Conservation (phyloP, 176 grass and related monocot genomes). For the Oryza longistaminata region DNA sequence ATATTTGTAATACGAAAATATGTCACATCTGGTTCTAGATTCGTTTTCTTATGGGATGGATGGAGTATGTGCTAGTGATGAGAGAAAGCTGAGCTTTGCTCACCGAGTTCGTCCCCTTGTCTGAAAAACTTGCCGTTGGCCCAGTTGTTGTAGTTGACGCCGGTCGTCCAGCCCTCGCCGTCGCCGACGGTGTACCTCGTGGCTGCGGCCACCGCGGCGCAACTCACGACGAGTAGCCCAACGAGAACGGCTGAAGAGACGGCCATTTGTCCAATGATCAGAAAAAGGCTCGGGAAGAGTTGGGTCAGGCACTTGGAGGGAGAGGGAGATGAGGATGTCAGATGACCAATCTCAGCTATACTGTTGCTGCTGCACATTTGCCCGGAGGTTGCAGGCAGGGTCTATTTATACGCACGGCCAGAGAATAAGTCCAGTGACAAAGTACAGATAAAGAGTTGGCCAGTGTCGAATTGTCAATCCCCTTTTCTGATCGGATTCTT, state of each 20-base stretch:
- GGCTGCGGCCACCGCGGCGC: constrained; percentile 30
- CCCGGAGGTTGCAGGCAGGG: constrained; percentile 11
- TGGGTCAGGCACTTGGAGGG: background rate
- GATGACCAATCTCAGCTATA: background rate
- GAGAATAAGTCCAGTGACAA: background rate
- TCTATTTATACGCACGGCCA: constrained; percentile 35
- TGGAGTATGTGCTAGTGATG: no score
- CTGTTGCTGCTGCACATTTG: background rate
- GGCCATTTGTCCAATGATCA: constrained; percentile 11
- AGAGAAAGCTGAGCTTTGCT: background rate
- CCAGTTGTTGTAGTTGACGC: constrained; percentile 60
- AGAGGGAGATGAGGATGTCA: background rate
- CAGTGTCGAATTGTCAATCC: background rate
- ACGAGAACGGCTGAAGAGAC: constrained; percentile 11
- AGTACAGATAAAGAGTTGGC: background rate
- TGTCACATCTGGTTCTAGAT: no score
- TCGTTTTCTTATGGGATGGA: no score
- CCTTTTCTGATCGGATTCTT: background rate
- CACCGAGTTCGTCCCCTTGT: constrained; percentile 59
- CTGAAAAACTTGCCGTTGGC: constrained; percentile 42
- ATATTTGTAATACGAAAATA: no score
- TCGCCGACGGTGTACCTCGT: constrained; percentile 63
- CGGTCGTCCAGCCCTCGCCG: constrained; percentile 46
- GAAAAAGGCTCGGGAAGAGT: background rate
- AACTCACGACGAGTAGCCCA: constrained; percentile 24